phyloP scores from a whole-genome alignment of 2,329 filamentous ascomycete genomes.

The Colletotrichum phormii region DNA sequence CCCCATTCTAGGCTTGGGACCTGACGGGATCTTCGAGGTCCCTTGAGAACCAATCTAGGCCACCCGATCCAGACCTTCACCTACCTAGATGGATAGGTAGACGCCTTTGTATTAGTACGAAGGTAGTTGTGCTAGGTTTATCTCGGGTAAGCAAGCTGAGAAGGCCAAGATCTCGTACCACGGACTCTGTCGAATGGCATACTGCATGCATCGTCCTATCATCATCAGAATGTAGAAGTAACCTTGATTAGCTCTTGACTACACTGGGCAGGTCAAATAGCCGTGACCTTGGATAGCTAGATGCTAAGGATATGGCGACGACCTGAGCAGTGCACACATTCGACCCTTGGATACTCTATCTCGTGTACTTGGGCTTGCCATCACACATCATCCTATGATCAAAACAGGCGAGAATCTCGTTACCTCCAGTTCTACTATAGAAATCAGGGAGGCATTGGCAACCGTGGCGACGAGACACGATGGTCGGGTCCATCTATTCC shows the following conservation, averaged over 20 bases:
- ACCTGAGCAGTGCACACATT: neutral
- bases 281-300: too few relatives aligned
- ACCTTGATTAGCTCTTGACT: neutral
- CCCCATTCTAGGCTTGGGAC: neutral
- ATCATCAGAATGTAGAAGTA: neutral
- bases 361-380: neutral
- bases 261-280: neutral
- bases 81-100: too few relatives aligned
- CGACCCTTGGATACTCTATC: neutral
- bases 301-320: neutral
- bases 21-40: neutral
- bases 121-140: neutral
- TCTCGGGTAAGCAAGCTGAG: neutral
- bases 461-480: constrained; percentile 11
- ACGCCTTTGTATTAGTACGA: too few relatives aligned
- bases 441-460: constrained; percentile 23
- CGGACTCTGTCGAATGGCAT: neutral
- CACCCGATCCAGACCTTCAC: too few relatives aligned
- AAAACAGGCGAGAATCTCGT: constrained; percentile 11
- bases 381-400: neutral
- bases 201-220: neutral
- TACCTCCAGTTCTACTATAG: constrained; percentile 32
- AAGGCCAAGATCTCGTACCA: neutral
- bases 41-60: neutral
- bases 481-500: constrained; percentile 28